These are phyloP conservation scores for Globisporangium parvum DNA, from an alignment of 352 stramenopile species.

Conservation along the genomic window DNA sequence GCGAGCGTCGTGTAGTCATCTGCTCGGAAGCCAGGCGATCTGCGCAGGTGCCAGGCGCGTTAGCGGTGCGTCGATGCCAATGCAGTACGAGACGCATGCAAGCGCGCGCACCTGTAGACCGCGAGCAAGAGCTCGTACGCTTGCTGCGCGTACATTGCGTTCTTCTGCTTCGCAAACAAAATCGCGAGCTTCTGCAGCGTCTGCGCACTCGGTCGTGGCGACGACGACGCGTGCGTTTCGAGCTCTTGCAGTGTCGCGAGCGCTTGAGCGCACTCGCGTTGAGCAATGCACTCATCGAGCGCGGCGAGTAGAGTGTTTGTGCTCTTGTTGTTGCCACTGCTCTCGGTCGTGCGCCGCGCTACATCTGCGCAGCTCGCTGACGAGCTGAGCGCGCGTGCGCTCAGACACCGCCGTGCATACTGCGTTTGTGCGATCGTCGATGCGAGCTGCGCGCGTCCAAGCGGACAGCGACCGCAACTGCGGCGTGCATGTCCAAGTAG, in stretches of 20 bases:
- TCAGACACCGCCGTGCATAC: neutral
- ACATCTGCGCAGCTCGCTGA: no score
- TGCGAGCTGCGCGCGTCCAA: neutral
- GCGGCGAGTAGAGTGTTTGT: constrained; percentile 10
- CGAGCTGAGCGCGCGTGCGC: no score
- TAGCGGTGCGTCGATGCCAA: neutral
- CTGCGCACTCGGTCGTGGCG: constrained; percentile 18
- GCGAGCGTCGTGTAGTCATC: constrained; percentile 61
- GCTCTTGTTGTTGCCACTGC: neutral
- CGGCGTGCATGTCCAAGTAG: neutral
- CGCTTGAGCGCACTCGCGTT: constrained; percentile 23
- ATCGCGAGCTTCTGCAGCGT: constrained; percentile 46
- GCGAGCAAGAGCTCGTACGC: constrained; percentile 36
- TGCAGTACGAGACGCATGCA: neutral
- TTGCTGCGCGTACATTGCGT: constrained; percentile 12
- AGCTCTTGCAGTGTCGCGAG: constrained; percentile 33
- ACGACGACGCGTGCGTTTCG: constrained; percentile 2
- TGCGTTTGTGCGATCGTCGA: neutral
- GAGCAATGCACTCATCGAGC: constrained; percentile 33
- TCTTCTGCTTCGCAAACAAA: constrained; percentile 40
- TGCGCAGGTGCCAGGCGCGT: neutral
- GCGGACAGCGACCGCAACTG: neutral
- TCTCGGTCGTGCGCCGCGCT: neutral
- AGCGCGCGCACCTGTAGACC: constrained; percentile 23
- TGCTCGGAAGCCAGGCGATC: constrained; percentile 24